Conservation (phyloP, 2,329 filamentous ascomycete genomes). For the Aureobasidium uvarum region DNA sequence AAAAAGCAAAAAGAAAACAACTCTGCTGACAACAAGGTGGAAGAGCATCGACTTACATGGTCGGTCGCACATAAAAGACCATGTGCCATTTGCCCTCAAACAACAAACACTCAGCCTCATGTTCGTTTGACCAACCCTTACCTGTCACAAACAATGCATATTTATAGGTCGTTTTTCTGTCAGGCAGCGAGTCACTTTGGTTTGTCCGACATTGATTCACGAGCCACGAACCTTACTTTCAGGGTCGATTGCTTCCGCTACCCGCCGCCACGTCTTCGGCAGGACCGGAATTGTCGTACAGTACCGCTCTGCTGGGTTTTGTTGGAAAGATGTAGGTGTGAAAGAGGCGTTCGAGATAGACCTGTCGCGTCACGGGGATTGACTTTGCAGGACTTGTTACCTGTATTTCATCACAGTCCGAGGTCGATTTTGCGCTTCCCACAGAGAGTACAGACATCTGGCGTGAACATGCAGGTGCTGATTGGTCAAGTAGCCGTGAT, state of each 20-base stretch:
- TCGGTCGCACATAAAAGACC: conserved; percentile 20
- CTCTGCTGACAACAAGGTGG: conserved; percentile 3
- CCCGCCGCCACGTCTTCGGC: conserved; percentile 7
- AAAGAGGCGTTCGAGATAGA: conserved; percentile 1
- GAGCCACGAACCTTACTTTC: conserved; percentile 2
- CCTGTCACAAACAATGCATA: conserved; percentile 18
- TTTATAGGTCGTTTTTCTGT: conserved; percentile 10
- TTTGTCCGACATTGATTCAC: conserved; percentile 1
- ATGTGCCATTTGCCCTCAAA: neutral
- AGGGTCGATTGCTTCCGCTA: neutral
- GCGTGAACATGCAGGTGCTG: neutral
- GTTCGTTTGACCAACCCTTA: neutral
- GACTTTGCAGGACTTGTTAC: conserved; percentile 1
- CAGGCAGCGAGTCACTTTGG: neutral
- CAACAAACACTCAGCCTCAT: neutral
- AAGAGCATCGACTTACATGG: conserved; percentile 17
- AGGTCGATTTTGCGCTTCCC: neutral
- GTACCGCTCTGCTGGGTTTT: neutral
- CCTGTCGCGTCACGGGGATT: conserved; percentile 5
- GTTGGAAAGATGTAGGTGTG: neutral
- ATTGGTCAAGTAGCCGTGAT: neutral
- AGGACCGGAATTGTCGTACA: conserved; percentile 8
- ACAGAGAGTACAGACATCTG: neutral
- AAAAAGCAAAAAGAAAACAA: conserved; percentile 1
- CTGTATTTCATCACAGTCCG: conserved; percentile 3